Percentiles rank a stretch among this genome's conserved stretches.
phyloP scores from a whole-genome alignment of 78 protist species.

The Protostelium mycophagum region DNA sequence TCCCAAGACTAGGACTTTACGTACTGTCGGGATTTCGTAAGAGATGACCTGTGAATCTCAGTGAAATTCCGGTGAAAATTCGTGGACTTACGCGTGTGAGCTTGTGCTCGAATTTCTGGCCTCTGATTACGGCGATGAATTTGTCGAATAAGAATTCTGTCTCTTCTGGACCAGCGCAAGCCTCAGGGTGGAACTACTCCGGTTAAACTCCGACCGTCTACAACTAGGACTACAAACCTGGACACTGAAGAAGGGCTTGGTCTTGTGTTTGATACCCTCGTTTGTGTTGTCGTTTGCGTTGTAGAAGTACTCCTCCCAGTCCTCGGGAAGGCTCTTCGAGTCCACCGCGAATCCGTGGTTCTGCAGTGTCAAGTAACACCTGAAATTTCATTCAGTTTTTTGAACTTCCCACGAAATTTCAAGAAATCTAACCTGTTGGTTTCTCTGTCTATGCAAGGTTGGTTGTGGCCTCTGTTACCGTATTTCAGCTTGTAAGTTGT shows the following conservation, averaged over 20 bases:
- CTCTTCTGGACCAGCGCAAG: constrained; percentile 93
- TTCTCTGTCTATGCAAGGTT: constrained; percentile 83
- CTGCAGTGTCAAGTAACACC: constrained; percentile 90
- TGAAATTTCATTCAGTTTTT: constrained; percentile 7
- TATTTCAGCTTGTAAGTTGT: constrained; percentile 85
- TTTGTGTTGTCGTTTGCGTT: constrained; percentile 96
- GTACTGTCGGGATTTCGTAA: not conserved
- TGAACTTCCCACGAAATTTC: constrained; percentile 16
- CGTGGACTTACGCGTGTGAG: not conserved
- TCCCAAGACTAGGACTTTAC: constrained; percentile 90
- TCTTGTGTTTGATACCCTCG: constrained; percentile 90
- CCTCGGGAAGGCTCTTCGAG: constrained; percentile 73
- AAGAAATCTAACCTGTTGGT: too few relatives aligned
- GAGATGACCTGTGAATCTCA: not conserved
- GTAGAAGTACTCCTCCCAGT: constrained; percentile 83
- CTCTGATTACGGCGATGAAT: constrained; percentile 45
- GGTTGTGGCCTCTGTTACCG: constrained; percentile 96
- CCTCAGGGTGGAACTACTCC: constrained; percentile 97
- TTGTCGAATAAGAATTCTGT: constrained; percentile 89
- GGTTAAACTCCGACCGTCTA: not conserved
- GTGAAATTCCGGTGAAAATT: not conserved
- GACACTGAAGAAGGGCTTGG: constrained; percentile 82
- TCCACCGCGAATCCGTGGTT: constrained; percentile 93
- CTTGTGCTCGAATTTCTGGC: not conserved
- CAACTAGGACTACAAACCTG: not conserved